phyloP scores from a whole-genome alignment of 2,329 filamentous ascomycete species.

The Ceratocystis smalleyi region DNA sequence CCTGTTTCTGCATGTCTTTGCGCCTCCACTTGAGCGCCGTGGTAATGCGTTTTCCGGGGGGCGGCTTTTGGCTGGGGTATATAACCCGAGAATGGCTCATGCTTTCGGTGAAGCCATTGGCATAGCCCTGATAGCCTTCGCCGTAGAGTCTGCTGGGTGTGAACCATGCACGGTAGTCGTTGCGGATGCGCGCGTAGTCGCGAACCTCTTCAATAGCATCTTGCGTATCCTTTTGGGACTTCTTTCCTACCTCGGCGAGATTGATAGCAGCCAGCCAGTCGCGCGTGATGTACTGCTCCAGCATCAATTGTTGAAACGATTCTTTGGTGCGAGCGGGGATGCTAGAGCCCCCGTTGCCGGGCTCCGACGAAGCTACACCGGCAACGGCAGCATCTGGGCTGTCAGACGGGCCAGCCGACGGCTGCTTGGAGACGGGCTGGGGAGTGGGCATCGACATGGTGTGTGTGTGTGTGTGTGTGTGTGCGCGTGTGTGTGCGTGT shows the following conservation, averaged over 20 bases:
- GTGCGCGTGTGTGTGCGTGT: background rate
- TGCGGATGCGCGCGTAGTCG: constrained; percentile 49
- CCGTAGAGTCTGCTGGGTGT: constrained; percentile 45
- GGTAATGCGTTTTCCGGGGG: constrained; percentile 62
- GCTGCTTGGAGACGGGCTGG: constrained; percentile 1
- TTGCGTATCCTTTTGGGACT: constrained; percentile 41
- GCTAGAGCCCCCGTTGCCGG: constrained; percentile 20
- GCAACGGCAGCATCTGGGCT: constrained; percentile 20
- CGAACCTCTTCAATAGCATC: constrained; percentile 52
- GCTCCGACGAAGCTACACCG: constrained; percentile 17
- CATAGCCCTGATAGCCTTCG: constrained; percentile 74
- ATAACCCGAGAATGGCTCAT: constrained; percentile 53
- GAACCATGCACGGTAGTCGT: constrained; percentile 40
- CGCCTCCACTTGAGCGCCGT: constrained; percentile 57
- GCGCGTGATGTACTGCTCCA: constrained; percentile 39
- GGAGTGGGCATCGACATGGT: constrained; percentile 9
- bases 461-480: background rate
- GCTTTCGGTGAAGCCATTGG: constrained; percentile 68
- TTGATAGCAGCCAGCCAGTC: constrained; percentile 40
- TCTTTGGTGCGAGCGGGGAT: constrained; percentile 39
- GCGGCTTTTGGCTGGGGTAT: constrained; percentile 63
- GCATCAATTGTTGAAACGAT: constrained; percentile 36
- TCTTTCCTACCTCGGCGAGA: constrained; percentile 35
- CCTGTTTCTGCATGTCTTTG: constrained; percentile 70
- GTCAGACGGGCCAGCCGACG: background rate